Evolutionary conservation across 257 asterid genomes (phyloP), one percentile per base, ranked within the genome.

Genomic region (Phtheirospermum japonicum): DNA sequence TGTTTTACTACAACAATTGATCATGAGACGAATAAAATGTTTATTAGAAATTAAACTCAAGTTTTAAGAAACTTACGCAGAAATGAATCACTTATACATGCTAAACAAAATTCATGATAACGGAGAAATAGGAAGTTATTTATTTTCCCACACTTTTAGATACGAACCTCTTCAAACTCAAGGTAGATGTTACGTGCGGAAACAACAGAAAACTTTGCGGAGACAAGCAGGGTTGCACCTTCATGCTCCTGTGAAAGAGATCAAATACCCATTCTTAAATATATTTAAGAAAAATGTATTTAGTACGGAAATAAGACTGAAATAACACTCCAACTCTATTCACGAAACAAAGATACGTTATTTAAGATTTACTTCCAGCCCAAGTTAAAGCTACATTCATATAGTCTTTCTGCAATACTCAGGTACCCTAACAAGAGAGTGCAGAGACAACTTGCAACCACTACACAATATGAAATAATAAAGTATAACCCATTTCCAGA

Each of bases 211-310:
- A 90, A 83, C 62, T 78, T 88, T 23, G 96, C 96, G 20, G 94
- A 74, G 30, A 90, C 95, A 9, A 88, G 48, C 70, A 90, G 71
- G 7, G 98, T 88, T 53, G 95, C 96, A 59, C 96, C 96, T 79
- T 88, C 97, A 28, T 86, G 82, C 75, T 90, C 96, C 96, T 88
- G 86, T 54, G 32, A 32, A 70, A 58, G 55, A 48, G 54, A 48
- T 48, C 56, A 62, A 58, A 32, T 16, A 49, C 49, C 49, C 31
- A 1, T 33, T 48, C 53, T 32, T 32, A 20, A 59, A 63, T 45
- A 62, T 9, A 10, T n/a, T 12, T 6, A 26, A 28, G 20, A 23
- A 40, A 31, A 59, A 63, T 45, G 65, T n/a, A 10, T n/a, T 12
- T 6, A 26, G 16, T 32, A 30, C 37, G 59, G 32, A 53, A 60